phyloP scores from a whole-genome alignment of 441 rosid species.

The Gossypium gossypioides region DNA sequence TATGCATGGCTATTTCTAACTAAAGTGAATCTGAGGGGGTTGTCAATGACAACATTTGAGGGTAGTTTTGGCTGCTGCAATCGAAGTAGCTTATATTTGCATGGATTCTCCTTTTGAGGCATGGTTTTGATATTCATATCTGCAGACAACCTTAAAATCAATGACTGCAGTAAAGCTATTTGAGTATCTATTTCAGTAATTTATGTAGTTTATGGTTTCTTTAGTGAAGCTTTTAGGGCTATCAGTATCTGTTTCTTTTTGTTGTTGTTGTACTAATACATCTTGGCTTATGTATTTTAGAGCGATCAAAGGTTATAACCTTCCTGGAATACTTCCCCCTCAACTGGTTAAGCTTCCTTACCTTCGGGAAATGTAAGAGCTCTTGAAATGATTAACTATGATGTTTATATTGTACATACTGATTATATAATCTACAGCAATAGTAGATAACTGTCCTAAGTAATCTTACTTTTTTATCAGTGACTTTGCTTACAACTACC shows the following conservation, averaged over 20 bases:
- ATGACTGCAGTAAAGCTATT: background rate
- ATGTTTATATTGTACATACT: background rate
- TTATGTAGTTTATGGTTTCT: background rate
- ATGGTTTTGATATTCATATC: background rate
- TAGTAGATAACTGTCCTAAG: background rate
- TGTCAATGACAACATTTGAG: background rate
- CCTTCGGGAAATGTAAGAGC: conserved; percentile 55
- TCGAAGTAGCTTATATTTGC: background rate
- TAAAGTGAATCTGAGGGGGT: background rate
- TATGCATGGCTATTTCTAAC: background rate
- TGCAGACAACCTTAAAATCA: background rate
- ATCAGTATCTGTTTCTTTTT: background rate
- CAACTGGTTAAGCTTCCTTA: conserved; percentile 58
- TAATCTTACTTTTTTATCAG: conserved; percentile 26
- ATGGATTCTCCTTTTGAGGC: conserved; percentile 2
- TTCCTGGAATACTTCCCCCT: conserved; percentile 75
- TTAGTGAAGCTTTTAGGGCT: background rate
- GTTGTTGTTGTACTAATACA: conserved; percentile 8
- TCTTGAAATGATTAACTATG: background rate
- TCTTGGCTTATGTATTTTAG: conserved; percentile 28
- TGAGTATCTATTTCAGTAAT: background rate
- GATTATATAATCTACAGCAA: background rate
- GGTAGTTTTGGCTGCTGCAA: background rate
- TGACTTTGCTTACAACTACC: conserved; percentile 71
- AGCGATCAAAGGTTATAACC: conserved; percentile 50